Percentiles rank a stretch among this genome's conserved stretches.
These are phyloP conservation scores for Colletotrichum eremochloae DNA, from an alignment of 2,329 filamentous ascomycete genomes.

Conservation along the genomic window DNA sequence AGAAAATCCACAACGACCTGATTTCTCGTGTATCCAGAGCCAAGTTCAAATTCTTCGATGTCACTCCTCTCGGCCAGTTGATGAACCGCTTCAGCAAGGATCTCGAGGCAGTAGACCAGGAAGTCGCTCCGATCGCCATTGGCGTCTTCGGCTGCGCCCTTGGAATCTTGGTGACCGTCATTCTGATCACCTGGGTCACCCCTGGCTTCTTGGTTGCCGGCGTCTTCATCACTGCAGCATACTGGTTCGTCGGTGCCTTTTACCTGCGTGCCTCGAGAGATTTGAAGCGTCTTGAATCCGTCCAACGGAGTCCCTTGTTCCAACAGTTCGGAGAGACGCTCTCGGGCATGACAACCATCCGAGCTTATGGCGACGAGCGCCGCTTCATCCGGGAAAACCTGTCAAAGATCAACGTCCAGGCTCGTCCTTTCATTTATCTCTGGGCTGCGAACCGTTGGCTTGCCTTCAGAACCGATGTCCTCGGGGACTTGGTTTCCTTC, in stretches of 20 bases:
- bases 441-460: slow-evolving; percentile 99
- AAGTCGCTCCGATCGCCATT: slow-evolving; percentile 93
- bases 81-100: slow-evolving; percentile 99
- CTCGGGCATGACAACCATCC: slow-evolving; percentile 94
- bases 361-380: slow-evolving; percentile 93
- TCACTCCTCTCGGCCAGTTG: slow-evolving; percentile 92
- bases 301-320: slow-evolving; percentile 94
- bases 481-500: slow-evolving; percentile 93
- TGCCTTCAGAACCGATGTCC: slow-evolving; percentile 88
- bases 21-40: slow-evolving; percentile 86
- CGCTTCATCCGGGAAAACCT: slow-evolving; percentile 96
- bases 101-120: slow-evolving; percentile 93
- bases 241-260: slow-evolving; percentile 85
- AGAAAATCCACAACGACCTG: slow-evolving; percentile 82
- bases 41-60: slow-evolving; percentile 97
- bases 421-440: slow-evolving; percentile 93
- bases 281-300: slow-evolving; percentile 92
- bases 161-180: slow-evolving; percentile 84
- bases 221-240: slow-evolving; percentile 85
- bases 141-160: slow-evolving; percentile 75
- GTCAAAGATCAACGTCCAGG: slow-evolving; percentile 87
- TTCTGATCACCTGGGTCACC: slow-evolving; percentile 89
- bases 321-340: slow-evolving; percentile 98
- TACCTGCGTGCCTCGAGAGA: slow-evolving; percentile 95
- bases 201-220: slow-evolving; percentile 91